These are phyloP conservation scores for Mycena capillaripes DNA, from an alignment of 768 basidiomycete species.

Conservation along the genomic window DNA sequence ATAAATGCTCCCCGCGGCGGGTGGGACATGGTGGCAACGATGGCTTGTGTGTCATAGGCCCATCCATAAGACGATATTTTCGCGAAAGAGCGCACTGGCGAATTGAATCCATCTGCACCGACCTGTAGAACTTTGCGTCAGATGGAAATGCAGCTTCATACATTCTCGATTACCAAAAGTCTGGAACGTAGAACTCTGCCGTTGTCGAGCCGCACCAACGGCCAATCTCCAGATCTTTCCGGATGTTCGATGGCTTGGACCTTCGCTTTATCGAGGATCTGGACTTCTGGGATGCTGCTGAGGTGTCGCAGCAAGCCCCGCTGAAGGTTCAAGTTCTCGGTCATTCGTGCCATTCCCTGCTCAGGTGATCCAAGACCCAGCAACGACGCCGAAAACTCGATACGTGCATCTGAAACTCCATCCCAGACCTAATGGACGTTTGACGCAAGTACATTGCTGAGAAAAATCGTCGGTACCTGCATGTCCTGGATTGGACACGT, in stretches of 20 bases:
- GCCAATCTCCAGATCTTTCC: slow-evolving; percentile 78
- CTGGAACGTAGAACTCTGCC: slow-evolving; percentile 76
- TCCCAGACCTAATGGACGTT: slow-evolving; percentile 84
- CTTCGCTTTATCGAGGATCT: slow-evolving; percentile 79
- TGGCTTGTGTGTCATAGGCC: slow-evolving; percentile 89
- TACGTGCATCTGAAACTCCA: slow-evolving; percentile 85
- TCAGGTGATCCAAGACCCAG: slow-evolving; percentile 46
- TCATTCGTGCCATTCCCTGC: slow-evolving; percentile 82
- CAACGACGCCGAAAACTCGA: slow-evolving; percentile 75
- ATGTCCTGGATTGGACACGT: slow-evolving; percentile 86
- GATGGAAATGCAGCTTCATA: background rate
- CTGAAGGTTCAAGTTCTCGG: slow-evolving; percentile 95
- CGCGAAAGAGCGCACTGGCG: slow-evolving; percentile 91
- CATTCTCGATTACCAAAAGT: slow-evolving; percentile 68
- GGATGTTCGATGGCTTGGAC: slow-evolving; percentile 78
- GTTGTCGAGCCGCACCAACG: slow-evolving; percentile 80
- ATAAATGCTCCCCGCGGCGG: slow-evolving; percentile 73
- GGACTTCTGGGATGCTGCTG: slow-evolving; percentile 61
- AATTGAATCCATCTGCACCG: slow-evolving; percentile 96
- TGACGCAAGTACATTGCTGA: background rate
- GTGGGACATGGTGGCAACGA: slow-evolving; percentile 92
- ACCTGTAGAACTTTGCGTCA: slow-evolving; percentile 61
- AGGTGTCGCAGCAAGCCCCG: slow-evolving; percentile 82
- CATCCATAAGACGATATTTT: slow-evolving; percentile 91
- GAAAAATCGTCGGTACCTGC: slow-evolving; percentile 68